phyloP scores from a whole-genome alignment of 1,284 basidiomycete genomes.

The Tremellales sp. region DNA sequence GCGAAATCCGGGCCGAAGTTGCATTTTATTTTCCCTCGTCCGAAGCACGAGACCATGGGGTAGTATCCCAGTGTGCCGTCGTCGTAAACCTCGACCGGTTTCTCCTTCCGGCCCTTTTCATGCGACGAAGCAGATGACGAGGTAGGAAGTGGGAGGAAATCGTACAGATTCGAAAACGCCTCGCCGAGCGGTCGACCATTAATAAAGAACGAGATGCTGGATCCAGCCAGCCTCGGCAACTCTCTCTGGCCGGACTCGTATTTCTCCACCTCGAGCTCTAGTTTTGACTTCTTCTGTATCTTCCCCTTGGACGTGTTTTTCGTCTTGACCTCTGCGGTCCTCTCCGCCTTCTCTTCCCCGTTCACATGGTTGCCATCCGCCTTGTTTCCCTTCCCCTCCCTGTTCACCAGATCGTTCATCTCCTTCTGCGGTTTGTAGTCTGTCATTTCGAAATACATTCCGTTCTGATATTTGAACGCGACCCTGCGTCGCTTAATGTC shows the following conservation, averaged over 20 bases:
- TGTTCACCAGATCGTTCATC: slow-evolving; percentile 80
- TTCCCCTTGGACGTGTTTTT: slow-evolving; percentile 49
- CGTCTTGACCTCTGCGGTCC: slow-evolving; percentile 19
- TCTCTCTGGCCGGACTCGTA: slow-evolving; percentile 10
- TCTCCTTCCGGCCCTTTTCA: slow-evolving; percentile 52
- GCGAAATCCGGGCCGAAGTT: slow-evolving; percentile 86
- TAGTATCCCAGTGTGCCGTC: slow-evolving; percentile 96
- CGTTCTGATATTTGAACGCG: slow-evolving; percentile 91
- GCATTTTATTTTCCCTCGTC: slow-evolving; percentile 75
- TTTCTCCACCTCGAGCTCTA: neutral
- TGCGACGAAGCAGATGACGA: slow-evolving; percentile 37
- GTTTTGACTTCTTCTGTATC: slow-evolving; percentile 13
- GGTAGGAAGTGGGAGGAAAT: slow-evolving; percentile 79
- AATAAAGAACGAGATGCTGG: slow-evolving; percentile 82
- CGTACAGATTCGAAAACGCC: slow-evolving; percentile 85
- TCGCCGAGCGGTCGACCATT: slow-evolving; percentile 83
- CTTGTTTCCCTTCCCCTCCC: slow-evolving; percentile 49
- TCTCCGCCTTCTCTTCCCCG: slow-evolving; percentile 54
- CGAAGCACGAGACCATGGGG: slow-evolving; percentile 89
- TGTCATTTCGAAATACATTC: slow-evolving; percentile 90
- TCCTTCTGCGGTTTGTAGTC: slow-evolving; percentile 91
- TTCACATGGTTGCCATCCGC: slow-evolving; percentile 51
- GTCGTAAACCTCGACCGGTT: slow-evolving; percentile 74
- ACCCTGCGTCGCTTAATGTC: slow-evolving; percentile 83
- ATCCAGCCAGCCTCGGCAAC: slow-evolving; percentile 66